phyloP scores from a whole-genome alignment of 179 eudicot genomes.

The Actinidia chinensis region DNA sequence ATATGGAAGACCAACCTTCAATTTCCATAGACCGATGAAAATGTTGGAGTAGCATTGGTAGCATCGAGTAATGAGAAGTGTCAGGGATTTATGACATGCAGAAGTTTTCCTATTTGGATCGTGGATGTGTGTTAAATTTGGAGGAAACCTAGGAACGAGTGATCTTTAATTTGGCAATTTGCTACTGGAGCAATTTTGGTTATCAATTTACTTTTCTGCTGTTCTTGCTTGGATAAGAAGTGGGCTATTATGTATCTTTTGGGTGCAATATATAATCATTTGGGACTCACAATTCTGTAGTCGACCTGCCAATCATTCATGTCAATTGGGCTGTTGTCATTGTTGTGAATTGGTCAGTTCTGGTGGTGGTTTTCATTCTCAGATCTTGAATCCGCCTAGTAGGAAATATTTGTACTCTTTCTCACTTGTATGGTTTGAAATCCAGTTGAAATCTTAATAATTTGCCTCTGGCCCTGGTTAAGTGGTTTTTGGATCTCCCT shows the following conservation, averaged over 20 bases:
- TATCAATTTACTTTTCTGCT: too few relatives aligned
- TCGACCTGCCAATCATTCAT: background rate
- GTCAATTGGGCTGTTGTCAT: background rate
- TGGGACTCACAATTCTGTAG: background rate
- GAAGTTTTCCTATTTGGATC: background rate
- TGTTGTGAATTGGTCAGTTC: background rate
- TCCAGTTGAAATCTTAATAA: background rate
- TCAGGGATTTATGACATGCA: background rate
- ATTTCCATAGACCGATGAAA: background rate
- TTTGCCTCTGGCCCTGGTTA: background rate
- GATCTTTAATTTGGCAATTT: background rate
- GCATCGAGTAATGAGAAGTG: background rate
- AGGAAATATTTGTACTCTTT: background rate
- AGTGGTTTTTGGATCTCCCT: background rate
- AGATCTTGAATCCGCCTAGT: background rate
- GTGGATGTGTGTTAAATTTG: background rate
- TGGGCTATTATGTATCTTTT: background rate
- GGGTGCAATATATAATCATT: background rate
- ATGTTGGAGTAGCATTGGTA: background rate
- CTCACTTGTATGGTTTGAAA: background rate
- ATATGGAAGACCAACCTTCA: background rate
- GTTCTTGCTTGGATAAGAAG: background rate
- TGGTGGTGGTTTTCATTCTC: background rate
- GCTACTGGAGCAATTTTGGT: background rate
- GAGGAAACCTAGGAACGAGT: background rate